Conservation (phyloP, 164 flowering plant genomes). For the Dillenia suffruticosa region DNA sequence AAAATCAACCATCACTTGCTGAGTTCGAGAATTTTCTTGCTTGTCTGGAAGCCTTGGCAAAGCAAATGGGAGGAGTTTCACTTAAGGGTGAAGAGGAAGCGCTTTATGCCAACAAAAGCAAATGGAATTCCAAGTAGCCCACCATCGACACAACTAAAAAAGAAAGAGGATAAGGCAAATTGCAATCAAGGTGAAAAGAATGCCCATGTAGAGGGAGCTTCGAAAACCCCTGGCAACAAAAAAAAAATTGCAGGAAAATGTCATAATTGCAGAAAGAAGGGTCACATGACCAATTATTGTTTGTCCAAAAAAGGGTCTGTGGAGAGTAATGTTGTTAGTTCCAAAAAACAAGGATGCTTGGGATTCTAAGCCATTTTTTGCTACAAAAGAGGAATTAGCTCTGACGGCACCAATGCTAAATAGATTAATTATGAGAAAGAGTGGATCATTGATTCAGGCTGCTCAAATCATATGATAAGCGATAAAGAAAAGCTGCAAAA, state of each 20-base stretch:
- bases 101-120: too few relatives aligned
- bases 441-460: slow-evolving; percentile 14
- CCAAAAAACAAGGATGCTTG: slow-evolving; percentile 1
- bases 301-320: neutral
- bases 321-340: slow-evolving; percentile 5
- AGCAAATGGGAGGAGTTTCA: slow-evolving; percentile 12
- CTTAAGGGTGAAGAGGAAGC: neutral
- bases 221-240: too few relatives aligned
- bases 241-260: neutral
- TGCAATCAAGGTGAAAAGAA: neutral
- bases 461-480: slow-evolving; percentile 17
- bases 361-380: slow-evolving; percentile 7
- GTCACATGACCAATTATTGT: neutral
- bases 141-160: neutral
- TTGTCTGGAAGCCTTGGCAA: slow-evolving; percentile 17
- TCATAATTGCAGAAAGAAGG: slow-evolving; percentile 4
- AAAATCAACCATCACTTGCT: too few relatives aligned
- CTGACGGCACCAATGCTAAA: neutral
- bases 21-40: too few relatives aligned
- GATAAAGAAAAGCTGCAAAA: slow-evolving; percentile 1
- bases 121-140: too few relatives aligned
- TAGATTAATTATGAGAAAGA: neutral
- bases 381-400: slow-evolving; percentile 6
- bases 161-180: slow-evolving; percentile 11
- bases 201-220: too few relatives aligned